Base-by-base conservation (phyloP, 495 filamentous ascomycete species). In the Annulohypoxylon stygium region DNA sequence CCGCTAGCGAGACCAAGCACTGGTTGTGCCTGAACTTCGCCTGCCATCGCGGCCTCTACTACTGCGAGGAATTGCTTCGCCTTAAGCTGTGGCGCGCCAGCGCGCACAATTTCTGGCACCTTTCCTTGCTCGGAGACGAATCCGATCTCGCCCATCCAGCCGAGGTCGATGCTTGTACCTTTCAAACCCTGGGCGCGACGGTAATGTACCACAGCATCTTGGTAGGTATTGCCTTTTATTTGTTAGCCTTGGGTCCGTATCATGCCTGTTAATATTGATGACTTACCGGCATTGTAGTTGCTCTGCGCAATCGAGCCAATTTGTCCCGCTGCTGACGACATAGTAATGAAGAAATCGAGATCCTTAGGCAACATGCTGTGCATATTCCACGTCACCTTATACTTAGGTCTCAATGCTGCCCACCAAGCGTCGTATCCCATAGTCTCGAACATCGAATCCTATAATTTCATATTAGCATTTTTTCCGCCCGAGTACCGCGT, bases 311-410 rank as follows among this genome's bases (percentile, higher is more conserved):
- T 70, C 30, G 76, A 83, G 10, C 89, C 89, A n/a, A 88, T 73
- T 2, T 87, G 73, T 3, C 84, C 87, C 7, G 84, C 77, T 0
- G 86, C 69, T 1, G 90, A 91, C n/a, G 87, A 88, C 9, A 90
- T 79, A 12, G 83, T 78, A 50, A 91, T 76, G 74, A 92, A 90
- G 80, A 92, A 91, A 71, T 90, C 88, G 1, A 91, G 79, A 45
- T 71, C 65, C n/a, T 78, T 76, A 36, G 51, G 70, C 36, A 89
- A 78, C 11, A 65, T 55, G 18, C 85, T 57, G 68, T 90, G 87
- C 14, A 90, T 70, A 70, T 89, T 83, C 78, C 78, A 78, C 8
- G 81, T 76, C 7, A 84, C 85, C 11, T 78, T 51, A 16, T 86
- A 81, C 70, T 88, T 88, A 1, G 86, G 82, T n/a, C 67, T 67